Evolutionary conservation across 169 alveolate species (phyloP).

Genomic region (Theileria orientalis): DNA sequence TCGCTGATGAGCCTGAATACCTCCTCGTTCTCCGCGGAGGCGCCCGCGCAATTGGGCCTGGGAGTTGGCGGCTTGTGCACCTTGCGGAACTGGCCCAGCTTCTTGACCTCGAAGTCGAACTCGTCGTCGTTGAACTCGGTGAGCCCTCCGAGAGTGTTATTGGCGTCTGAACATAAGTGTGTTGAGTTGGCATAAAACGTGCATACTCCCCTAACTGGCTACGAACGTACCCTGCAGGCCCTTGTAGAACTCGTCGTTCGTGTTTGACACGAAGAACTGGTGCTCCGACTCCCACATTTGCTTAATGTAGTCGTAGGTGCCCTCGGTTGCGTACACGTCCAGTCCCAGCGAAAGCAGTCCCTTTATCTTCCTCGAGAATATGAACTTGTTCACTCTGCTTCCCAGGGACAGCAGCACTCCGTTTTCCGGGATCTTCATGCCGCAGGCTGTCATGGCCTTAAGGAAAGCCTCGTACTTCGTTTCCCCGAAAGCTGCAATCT

Average conservation of each 20-base stretch:
- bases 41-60: slow-evolving; percentile 27
- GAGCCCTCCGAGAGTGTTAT: slow-evolving; percentile 29
- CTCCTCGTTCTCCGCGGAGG: slow-evolving; percentile 15
- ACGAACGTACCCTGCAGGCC: neutral
- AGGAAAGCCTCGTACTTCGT: slow-evolving; percentile 84
- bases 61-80: slow-evolving; percentile 60
- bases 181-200: slow-evolving; percentile 7
- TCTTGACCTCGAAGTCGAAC: slow-evolving; percentile 32
- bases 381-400: slow-evolving; percentile 65
- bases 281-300: slow-evolving; percentile 18
- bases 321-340: slow-evolving; percentile 76
- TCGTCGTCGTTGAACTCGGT: slow-evolving; percentile 45
- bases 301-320: slow-evolving; percentile 58
- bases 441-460: slow-evolving; percentile 84
- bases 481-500: slow-evolving; percentile 77
- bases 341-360: slow-evolving; percentile 66
- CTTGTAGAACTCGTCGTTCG: slow-evolving; percentile 4
- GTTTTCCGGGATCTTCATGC: slow-evolving; percentile 73
- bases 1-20: slow-evolving; percentile 62
- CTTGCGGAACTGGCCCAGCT: slow-evolving; percentile 53
- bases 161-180: slow-evolving; percentile 8
- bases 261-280: neutral
- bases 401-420: slow-evolving; percentile 69
- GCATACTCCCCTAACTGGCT: too few relatives aligned
- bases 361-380: slow-evolving; percentile 66